Evolutionary conservation across 176 grass and related monocot species (phyloP).

Genomic region (Oryza glaberrima): DNA sequence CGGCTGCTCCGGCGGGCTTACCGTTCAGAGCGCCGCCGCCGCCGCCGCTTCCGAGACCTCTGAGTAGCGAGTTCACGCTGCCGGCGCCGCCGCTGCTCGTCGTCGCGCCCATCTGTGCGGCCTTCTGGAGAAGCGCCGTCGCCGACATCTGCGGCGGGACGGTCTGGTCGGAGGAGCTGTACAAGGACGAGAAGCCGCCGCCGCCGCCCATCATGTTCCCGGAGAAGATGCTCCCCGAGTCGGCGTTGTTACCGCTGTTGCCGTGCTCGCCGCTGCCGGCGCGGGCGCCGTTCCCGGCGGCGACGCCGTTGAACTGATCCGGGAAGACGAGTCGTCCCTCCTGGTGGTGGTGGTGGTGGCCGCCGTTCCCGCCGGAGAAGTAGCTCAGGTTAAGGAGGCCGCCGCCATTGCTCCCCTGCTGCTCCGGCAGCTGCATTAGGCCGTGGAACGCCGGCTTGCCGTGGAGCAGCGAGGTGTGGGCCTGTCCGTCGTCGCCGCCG

Average conservation of each 20-base stretch:
- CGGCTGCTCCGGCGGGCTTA: slow-evolving; percentile 6
- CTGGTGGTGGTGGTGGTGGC: slow-evolving; percentile 41
- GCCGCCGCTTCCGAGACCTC: slow-evolving; percentile 51
- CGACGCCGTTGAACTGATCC: slow-evolving; percentile 37
- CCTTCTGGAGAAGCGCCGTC: slow-evolving; percentile 79
- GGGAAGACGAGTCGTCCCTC: slow-evolving; percentile 60
- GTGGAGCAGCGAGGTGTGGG: slow-evolving; percentile 52
- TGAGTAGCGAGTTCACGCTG: slow-evolving; percentile 56
- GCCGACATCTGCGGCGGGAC: slow-evolving; percentile 74
- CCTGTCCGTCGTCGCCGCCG: slow-evolving; percentile 43
- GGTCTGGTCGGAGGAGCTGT: slow-evolving; percentile 34
- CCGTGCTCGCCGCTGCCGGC: slow-evolving; percentile 11
- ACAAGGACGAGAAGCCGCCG: slow-evolving; percentile 44
- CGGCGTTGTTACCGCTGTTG: not conserved
- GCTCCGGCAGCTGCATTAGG: slow-evolving; percentile 77
- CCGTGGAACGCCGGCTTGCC: slow-evolving; percentile 67
- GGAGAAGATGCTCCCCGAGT: slow-evolving; percentile 36
- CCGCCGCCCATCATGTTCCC: slow-evolving; percentile 48
- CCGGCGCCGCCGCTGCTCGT: slow-evolving; percentile 24
- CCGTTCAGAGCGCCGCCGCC: slow-evolving; percentile 35
- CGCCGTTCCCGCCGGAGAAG: slow-evolving; percentile 46
- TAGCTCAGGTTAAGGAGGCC: slow-evolving; percentile 55
- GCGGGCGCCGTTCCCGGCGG: slow-evolving; percentile 1
- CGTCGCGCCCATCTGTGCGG: slow-evolving; percentile 79
- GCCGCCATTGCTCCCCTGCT: slow-evolving; percentile 6